Conservation (phyloP, 2,329 filamentous ascomycete genomes). For the Blumeria graminis region DNA sequence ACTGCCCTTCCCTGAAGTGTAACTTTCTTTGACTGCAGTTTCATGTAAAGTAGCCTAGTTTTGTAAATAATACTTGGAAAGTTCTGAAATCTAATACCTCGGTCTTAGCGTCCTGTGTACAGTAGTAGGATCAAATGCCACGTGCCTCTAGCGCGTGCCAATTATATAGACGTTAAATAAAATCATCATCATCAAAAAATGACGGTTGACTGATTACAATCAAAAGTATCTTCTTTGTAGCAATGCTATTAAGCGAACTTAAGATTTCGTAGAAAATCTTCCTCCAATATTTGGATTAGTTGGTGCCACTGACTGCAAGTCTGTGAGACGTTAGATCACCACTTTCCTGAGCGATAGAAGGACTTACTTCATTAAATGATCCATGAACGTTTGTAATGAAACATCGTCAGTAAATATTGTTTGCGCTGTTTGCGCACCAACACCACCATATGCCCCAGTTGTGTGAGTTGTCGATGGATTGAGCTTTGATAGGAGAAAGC, state of each 20-base stretch:
- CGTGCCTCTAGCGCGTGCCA: neutral
- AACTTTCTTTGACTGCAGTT: neutral
- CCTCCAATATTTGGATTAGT: constrained; percentile 16
- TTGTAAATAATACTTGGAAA: neutral
- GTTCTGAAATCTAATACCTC: neutral
- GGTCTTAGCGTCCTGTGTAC: neutral
- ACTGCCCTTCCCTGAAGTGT: neutral
- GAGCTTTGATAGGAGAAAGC: constrained; percentile 88
- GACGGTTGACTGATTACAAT: too few relatives aligned
- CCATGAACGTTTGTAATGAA: constrained; percentile 96
- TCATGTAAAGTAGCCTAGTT: neutral
- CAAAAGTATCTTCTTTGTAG: too few relatives aligned
- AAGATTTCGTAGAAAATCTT: too few relatives aligned
- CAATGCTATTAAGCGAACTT: too few relatives aligned
- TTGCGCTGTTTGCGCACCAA: constrained; percentile 65
- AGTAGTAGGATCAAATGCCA: neutral
- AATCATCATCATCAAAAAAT: neutral
- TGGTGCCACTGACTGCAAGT: constrained; percentile 39
- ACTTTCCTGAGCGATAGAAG: neutral
- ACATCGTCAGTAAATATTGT: constrained; percentile 99
- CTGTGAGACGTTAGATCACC: constrained; percentile 15
- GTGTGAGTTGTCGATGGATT: constrained; percentile 97
- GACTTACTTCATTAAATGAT: constrained; percentile 96
- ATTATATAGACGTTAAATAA: neutral
- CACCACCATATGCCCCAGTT: constrained; percentile 72